phyloP scores from a whole-genome alignment of 2,329 filamentous ascomycete genomes.

The Penicillium italicum region DNA sequence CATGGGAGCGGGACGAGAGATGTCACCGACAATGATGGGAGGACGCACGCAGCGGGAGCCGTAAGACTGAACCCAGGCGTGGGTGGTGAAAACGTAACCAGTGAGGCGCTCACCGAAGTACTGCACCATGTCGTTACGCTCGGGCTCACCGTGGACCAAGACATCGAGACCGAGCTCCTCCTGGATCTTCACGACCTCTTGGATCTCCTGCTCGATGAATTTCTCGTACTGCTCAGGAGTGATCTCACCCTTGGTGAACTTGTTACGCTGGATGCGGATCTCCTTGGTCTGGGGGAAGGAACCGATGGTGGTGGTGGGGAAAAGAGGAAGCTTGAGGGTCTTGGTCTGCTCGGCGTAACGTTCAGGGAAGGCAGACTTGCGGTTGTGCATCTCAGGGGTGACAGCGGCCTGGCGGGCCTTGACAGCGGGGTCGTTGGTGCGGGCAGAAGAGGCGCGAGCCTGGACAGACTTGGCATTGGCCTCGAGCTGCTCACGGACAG shows the following conservation, averaged over 20 bases:
- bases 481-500: conserved; percentile 84
- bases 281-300: conserved; percentile 99
- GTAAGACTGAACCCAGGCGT: conserved; percentile 95
- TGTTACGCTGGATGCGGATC: conserved; percentile 94
- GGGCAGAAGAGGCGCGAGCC: conserved; percentile 83
- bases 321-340: conserved; percentile 88
- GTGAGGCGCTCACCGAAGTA: conserved; percentile 98
- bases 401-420: conserved; percentile 94
- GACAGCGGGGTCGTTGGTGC: conserved; percentile 95
- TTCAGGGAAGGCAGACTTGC: conserved; percentile 80
- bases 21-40: conserved; percentile 97
- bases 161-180: conserved; percentile 97
- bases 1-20: conserved; percentile 95
- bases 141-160: conserved; percentile 96
- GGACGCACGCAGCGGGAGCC: conserved; percentile 97
- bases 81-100: conserved; percentile 95
- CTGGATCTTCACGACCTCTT: conserved; percentile 92
- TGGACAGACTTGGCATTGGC: conserved; percentile 94
- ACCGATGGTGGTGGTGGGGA: conserved; percentile 98
- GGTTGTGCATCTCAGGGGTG: conserved; percentile 79
- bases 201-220: conserved; percentile 99
- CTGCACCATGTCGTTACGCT: conserved; percentile 99
- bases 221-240: conserved; percentile 88
- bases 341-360: conserved; percentile 87
- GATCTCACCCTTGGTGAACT: conserved; percentile 99